Conservation (phyloP, 208 protist species). For the Trypanosomatidae sp. region DNA sequence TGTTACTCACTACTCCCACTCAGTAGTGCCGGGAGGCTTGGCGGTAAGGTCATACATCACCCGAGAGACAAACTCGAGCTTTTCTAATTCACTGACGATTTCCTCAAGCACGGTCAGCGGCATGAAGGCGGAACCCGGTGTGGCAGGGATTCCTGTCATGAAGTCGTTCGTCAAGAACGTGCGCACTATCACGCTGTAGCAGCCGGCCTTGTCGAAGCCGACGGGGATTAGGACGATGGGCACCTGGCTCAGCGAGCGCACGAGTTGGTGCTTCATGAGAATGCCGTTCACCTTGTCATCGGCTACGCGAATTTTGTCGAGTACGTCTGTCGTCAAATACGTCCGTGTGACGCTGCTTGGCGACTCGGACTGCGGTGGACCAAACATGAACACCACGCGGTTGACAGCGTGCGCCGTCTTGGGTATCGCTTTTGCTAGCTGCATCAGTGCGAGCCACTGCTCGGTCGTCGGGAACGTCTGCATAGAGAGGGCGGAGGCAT, state of each 20-base stretch:
- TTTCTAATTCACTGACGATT: conserved; percentile 71
- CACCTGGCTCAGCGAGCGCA: conserved; percentile 91
- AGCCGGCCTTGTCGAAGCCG: conserved; percentile 66
- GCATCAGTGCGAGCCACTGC: conserved; percentile 77
- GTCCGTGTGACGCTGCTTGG: conserved; percentile 71
- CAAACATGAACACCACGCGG: conserved; percentile 94
- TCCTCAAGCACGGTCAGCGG: conserved; percentile 78
- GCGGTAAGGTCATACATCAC: conserved; percentile 96
- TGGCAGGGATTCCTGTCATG: conserved; percentile 94
- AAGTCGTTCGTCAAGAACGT: conserved; percentile 97
- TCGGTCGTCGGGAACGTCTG: conserved; percentile 38
- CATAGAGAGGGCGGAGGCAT: conserved; percentile 84
- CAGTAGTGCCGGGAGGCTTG: conserved; percentile 98
- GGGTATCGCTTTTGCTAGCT: conserved; percentile 89
- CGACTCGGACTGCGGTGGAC: conserved; percentile 27
- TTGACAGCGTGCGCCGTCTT: conserved; percentile 93
- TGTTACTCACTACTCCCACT: conserved; percentile 90
- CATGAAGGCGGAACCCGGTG: conserved; percentile 84
- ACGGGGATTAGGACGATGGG: conserved; percentile 94
- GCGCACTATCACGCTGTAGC: conserved; percentile 90
- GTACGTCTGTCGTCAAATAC: conserved; percentile 54
- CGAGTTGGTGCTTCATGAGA: conserved; percentile 80
- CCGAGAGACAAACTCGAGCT: conserved; percentile 84
- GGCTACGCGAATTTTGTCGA: conserved; percentile 90
- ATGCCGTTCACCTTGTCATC: conserved; percentile 88